phyloP scores from a whole-genome alignment of 139 green algal genomes.

The Picochlorum sp. region DNA sequence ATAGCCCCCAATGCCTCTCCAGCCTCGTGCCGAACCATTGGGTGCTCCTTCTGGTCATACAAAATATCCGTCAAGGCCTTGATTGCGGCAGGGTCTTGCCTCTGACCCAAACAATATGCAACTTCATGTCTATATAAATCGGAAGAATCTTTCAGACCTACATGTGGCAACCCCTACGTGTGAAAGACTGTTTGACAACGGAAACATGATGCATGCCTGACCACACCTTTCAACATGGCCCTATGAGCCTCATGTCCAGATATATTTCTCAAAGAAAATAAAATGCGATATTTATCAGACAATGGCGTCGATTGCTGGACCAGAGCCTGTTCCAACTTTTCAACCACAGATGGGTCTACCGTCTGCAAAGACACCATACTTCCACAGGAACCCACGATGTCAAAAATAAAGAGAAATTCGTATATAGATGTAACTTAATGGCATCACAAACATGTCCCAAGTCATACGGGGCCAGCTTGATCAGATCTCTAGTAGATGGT shows the following conservation, averaged over 20 bases:
- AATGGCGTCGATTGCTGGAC: conserved; percentile 32
- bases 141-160: conserved; percentile 65
- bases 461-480: too few relatives aligned
- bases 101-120: conserved; percentile 82
- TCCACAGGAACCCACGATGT: neutral
- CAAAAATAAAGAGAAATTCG: too few relatives aligned
- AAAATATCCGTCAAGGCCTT: conserved; percentile 48
- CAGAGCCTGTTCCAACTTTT: conserved; percentile 44
- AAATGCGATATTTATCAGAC: conserved; percentile 64
- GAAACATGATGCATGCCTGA: too few relatives aligned
- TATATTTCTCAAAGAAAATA: conserved; percentile 73
- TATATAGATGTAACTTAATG: too few relatives aligned
- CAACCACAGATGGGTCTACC: conserved; percentile 23
- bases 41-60: conserved; percentile 50
- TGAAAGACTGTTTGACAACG: too few relatives aligned
- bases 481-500: too few relatives aligned
- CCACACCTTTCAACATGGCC: conserved; percentile 50
- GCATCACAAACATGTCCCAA: too few relatives aligned
- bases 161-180: too few relatives aligned
- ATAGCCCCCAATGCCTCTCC: conserved; percentile 85
- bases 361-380: neutral
- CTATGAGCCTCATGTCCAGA: conserved; percentile 38
- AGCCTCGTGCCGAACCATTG: conserved; percentile 84
- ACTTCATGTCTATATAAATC: conserved; percentile 84
- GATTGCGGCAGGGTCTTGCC: conserved; percentile 65